These are phyloP conservation scores for Phyllosticta citribraziliensis DNA, from an alignment of 2,329 filamentous ascomycete genomes.

Conservation along the genomic window DNA sequence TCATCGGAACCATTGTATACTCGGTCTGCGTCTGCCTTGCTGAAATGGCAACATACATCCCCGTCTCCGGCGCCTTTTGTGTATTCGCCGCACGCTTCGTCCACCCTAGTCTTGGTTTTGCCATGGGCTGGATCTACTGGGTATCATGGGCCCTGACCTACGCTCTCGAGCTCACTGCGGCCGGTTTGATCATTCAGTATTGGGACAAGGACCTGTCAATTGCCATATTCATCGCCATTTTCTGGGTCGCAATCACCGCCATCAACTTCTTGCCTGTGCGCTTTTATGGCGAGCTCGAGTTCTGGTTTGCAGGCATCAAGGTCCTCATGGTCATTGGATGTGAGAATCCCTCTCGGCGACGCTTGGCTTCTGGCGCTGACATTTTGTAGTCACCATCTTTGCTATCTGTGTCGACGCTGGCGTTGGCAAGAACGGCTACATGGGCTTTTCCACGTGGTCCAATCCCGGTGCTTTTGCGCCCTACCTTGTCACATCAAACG, in stretches of 20 bases:
- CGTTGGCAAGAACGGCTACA: slow-evolving; percentile 56
- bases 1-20: slow-evolving; percentile 61
- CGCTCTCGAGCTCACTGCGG: slow-evolving; percentile 62
- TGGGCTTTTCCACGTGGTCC: slow-evolving; percentile 58
- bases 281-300: slow-evolving; percentile 68
- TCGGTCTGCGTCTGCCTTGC: slow-evolving; percentile 57
- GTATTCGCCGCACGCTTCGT: slow-evolving; percentile 67
- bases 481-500: slow-evolving; percentile 52
- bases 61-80: slow-evolving; percentile 66
- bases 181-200: slow-evolving; percentile 66
- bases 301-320: slow-evolving; percentile 47
- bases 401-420: slow-evolving; percentile 66
- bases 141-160: slow-evolving; percentile 67
- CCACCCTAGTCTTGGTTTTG: slow-evolving; percentile 61
- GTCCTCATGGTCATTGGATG: slow-evolving; percentile 1
- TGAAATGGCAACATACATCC: slow-evolving; percentile 70
- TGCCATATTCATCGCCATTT: slow-evolving; percentile 63
- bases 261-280: slow-evolving; percentile 63
- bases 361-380: background rate
- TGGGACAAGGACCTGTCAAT: slow-evolving; percentile 56
- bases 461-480: slow-evolving; percentile 58
- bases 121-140: slow-evolving; percentile 79
- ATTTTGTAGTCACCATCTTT: slow-evolving; percentile 52
- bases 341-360: background rate
- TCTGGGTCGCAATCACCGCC: slow-evolving; percentile 58